Evolutionary conservation across 306 rosid species (phyloP).

Genomic region (Corylus heterophylla): DNA sequence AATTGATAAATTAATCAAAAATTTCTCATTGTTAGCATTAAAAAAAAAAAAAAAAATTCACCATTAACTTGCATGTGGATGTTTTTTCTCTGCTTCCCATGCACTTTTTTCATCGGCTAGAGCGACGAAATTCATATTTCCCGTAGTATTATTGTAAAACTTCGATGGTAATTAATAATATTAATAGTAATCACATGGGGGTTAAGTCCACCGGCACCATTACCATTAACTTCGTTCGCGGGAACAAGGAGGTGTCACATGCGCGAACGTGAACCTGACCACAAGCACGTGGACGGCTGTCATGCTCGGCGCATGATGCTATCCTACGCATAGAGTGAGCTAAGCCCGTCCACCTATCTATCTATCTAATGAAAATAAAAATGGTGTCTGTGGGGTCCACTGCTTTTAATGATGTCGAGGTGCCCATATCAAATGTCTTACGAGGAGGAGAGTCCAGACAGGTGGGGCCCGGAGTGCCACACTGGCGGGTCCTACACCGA

Average conservation of each 20-base stretch:
- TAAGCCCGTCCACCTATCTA: no score
- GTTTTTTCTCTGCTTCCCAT: background rate
- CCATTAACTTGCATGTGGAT: constrained; percentile 1
- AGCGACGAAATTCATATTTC: constrained; percentile 14
- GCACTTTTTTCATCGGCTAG: constrained; percentile 8
- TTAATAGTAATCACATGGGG: constrained; percentile 47
- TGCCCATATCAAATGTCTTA: constrained; percentile 16
- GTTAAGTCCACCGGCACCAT: constrained; percentile 38
- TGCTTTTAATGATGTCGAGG: background rate
- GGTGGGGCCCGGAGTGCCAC: constrained; percentile 15
- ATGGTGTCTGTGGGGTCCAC: background rate
- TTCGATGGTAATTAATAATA: background rate
- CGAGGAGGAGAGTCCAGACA: background rate
- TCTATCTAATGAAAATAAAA: background rate
- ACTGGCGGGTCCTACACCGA: constrained; percentile 12
- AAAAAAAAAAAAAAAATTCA: background rate
- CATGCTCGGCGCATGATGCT: constrained; percentile 36
- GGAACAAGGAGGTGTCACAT: constrained; percentile 49
- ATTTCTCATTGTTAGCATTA: no score
- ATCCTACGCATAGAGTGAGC: constrained; percentile 23
- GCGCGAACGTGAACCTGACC: constrained; percentile 62
- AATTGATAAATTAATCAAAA: no score
- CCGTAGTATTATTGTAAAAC: background rate
- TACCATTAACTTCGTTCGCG: constrained; percentile 31
- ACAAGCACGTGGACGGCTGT: constrained; percentile 62